Evolutionary conservation across 257 asterid species (phyloP).

Genomic region (Penstemon eatonii): DNA sequence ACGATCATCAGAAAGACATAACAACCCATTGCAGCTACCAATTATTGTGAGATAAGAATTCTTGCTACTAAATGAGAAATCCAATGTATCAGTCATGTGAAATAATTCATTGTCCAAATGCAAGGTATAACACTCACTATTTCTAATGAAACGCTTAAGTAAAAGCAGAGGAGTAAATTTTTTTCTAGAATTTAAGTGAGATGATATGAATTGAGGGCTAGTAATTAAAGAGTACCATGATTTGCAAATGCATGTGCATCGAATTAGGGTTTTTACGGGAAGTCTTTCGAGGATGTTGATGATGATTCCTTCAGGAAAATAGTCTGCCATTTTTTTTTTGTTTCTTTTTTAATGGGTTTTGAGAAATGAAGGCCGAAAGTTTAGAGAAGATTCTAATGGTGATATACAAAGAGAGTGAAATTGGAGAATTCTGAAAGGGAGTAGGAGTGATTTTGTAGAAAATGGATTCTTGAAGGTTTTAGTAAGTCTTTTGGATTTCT

Average conservation of each 20-base stretch:
- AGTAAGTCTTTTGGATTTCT: too few species aligned
- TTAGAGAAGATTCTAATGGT: too few species aligned
- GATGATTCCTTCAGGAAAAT: conserved; percentile 33
- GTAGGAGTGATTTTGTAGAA: too few species aligned
- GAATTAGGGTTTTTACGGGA: conserved; percentile 38
- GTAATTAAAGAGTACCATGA: conserved; percentile 49
- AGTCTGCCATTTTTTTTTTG: neutral
- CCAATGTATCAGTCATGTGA: neutral
- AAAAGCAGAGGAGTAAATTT: conserved; percentile 23
- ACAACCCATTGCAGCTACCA: conserved; percentile 50
- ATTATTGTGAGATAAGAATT: conserved; percentile 42
- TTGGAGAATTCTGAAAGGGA: too few species aligned
- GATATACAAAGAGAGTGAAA: too few species aligned
- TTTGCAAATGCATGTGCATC: conserved; percentile 48
- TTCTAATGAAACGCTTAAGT: conserved; percentile 31
- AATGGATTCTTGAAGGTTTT: too few species aligned
- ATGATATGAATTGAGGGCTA: conserved; percentile 35
- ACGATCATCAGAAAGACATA: conserved; percentile 52
- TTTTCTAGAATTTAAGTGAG: conserved; percentile 33
- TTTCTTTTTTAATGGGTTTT: too few species aligned
- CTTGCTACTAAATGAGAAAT: conserved; percentile 40
- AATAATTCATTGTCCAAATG: conserved; percentile 27
- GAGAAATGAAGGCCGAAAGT: too few species aligned
- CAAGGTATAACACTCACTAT: conserved; percentile 37
- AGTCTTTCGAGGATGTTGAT: conserved; percentile 42